Conservation (phyloP, 2,329 filamentous ascomycete genomes). For the Ilyonectria sp. region DNA sequence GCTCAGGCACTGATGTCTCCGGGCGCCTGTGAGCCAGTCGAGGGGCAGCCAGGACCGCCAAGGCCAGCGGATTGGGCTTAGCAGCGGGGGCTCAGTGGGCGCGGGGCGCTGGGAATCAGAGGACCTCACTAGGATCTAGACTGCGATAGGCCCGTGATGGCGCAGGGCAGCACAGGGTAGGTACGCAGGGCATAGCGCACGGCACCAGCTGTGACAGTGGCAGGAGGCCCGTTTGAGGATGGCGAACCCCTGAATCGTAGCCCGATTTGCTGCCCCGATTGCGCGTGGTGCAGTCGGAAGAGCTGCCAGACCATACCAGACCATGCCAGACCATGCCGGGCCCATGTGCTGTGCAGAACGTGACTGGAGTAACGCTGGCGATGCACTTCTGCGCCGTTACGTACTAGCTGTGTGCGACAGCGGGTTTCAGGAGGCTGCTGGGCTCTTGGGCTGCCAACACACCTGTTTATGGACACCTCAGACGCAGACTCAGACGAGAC, state of each 20-base stretch:
- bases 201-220: conserved; percentile 17
- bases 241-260: conserved; percentile 27
- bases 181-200: conserved; percentile 27
- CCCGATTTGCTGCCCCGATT: conserved; percentile 5
- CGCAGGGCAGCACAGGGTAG: conserved; percentile 23
- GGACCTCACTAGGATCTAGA: conserved; percentile 29
- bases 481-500: conserved; percentile 16
- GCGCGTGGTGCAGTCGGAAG: neutral
- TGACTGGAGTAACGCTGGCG: neutral
- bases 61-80: neutral
- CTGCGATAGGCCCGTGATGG: conserved; percentile 31
- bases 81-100: conserved; percentile 15
- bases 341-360: neutral
- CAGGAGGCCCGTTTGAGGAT: conserved; percentile 22
- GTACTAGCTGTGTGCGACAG: conserved; percentile 28
- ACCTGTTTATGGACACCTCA: conserved; percentile 19
- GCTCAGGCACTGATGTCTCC: conserved; percentile 15
- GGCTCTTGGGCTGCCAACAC: conserved; percentile 35
- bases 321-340: conserved; percentile 1
- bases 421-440: conserved; percentile 38
- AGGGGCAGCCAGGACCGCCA: neutral
- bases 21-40: conserved; percentile 26
- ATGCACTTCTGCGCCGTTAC: conserved; percentile 12
- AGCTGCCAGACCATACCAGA: conserved; percentile 1
- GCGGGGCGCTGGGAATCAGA: conserved; percentile 16